Percentiles rank a stretch among this genome's conserved stretches.
Conservation (phyloP, 2,329 filamentous ascomycete genomes). For the Macrophomina phaseolina region DNA sequence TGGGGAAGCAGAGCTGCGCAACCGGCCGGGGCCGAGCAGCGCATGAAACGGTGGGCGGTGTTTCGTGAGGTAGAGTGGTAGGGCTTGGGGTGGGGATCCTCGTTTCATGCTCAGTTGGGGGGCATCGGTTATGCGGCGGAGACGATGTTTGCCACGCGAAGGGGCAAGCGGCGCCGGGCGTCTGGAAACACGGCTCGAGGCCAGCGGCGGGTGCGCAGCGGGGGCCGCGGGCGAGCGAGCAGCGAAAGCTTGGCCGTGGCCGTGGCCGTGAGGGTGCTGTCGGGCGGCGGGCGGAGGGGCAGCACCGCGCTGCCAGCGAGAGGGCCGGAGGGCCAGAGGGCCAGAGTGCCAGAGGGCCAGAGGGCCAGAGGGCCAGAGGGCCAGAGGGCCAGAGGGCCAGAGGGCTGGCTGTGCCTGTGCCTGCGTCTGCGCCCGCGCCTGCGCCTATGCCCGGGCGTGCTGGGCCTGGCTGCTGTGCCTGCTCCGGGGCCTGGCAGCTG, state of each 20-base stretch:
- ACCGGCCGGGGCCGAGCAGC: background rate
- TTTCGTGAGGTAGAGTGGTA: constrained; percentile 7
- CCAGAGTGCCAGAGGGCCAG: too few relatives aligned
- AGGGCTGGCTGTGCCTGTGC: too few relatives aligned
- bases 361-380: too few relatives aligned
- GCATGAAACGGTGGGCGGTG: background rate
- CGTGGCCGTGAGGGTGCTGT: background rate
- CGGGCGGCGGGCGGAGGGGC: background rate
- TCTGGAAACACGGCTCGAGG: background rate
- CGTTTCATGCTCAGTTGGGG: constrained; percentile 7
- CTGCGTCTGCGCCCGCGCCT: too few relatives aligned
- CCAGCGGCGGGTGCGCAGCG: background rate
- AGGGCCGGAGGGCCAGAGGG: too few relatives aligned
- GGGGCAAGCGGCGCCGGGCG: background rate
- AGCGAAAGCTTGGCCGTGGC: constrained; percentile 6
- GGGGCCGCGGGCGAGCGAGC: background rate
- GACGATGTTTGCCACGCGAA: constrained; percentile 23
- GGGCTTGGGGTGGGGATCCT: constrained; percentile 7
- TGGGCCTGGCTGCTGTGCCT: too few relatives aligned
- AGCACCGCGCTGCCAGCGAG: too few relatives aligned
- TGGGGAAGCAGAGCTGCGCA: constrained; percentile 10
- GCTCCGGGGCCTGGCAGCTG: too few relatives aligned
- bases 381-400: too few relatives aligned
- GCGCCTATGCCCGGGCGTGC: too few relatives aligned
- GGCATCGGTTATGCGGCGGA: constrained; percentile 10